Conservation (phyloP, 768 basidiomycete genomes). For the Leccinum arenicola region DNA sequence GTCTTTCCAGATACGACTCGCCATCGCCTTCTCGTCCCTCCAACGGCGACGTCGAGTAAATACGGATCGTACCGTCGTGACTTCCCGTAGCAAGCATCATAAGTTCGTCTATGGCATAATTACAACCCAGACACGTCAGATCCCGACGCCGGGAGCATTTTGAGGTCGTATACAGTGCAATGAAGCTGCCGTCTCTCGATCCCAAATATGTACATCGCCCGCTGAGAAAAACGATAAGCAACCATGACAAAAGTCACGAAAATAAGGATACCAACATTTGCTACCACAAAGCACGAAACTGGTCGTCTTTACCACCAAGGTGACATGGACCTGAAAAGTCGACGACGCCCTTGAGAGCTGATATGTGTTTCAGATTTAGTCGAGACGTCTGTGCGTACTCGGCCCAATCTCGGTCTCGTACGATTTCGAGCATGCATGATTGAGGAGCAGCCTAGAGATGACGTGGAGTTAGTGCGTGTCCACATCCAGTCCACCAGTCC, state of each 20-base stretch:
- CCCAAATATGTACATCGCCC: conserved; percentile 86
- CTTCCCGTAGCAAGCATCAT: conserved; percentile 68
- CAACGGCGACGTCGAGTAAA: conserved; percentile 56
- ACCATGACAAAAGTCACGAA: not conserved
- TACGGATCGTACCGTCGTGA: conserved; percentile 71
- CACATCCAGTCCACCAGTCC: conserved; percentile 10
- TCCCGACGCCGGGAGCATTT: conserved; percentile 51
- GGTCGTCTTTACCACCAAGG: conserved; percentile 77
- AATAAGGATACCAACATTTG: conserved; percentile 47
- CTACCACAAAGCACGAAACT: conserved; percentile 73
- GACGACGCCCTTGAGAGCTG: conserved; percentile 62
- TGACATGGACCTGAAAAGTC: conserved; percentile 82
- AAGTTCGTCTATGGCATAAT: conserved; percentile 51
- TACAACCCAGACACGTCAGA: conserved; percentile 81
- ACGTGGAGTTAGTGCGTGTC: conserved; percentile 10
- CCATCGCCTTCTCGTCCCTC: conserved; percentile 25
- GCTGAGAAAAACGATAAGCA: conserved; percentile 38
- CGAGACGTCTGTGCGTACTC: conserved; percentile 32
- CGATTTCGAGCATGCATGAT: conserved; percentile 66
- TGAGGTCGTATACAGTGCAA: conserved; percentile 69
- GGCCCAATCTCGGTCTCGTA: conserved; percentile 49
- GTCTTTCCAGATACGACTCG: conserved; percentile 24
- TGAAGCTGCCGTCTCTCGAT: conserved; percentile 71
- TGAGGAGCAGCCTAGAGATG: conserved; percentile 64
- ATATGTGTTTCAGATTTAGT: conserved; percentile 57